A percentile compares a stretch with the other conserved stretches of the same genome.
Conservation (phyloP, 169 alveolate species). For the Cyclospora cayetanensis region DNA sequence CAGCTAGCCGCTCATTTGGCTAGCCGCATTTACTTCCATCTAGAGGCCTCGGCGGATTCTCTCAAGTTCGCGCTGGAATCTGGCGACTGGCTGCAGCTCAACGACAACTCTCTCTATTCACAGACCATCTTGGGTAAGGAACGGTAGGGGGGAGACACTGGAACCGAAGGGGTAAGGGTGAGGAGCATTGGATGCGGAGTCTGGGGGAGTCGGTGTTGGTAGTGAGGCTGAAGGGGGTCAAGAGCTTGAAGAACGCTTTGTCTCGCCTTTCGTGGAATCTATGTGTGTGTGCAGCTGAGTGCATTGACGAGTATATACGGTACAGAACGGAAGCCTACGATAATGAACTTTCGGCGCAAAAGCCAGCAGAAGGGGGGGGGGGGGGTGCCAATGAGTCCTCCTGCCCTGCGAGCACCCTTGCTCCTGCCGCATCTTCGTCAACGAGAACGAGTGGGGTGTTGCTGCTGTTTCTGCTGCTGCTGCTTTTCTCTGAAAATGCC, state of each 20-base stretch:
- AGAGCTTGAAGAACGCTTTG: too few species aligned
- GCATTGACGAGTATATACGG: background rate
- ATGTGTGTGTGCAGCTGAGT: background rate
- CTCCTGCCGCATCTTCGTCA: background rate
- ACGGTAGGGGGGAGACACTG: too few species aligned
- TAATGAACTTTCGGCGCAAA: background rate
- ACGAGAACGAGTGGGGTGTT: background rate
- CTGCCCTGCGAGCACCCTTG: too few species aligned
- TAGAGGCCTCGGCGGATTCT: constrained; percentile 94
- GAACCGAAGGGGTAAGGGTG: too few species aligned
- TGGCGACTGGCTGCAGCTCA: constrained; percentile 90
- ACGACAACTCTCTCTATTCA: constrained; percentile 68
- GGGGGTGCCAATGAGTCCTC: too few species aligned
- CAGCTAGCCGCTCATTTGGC: constrained; percentile 95
- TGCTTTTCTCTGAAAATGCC: background rate
- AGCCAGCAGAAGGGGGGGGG: too few species aligned
- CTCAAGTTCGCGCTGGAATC: constrained; percentile 95
- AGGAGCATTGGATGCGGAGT: too few species aligned
- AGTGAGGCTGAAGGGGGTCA: too few species aligned
- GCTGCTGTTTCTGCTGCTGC: background rate
- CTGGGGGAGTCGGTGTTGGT: too few species aligned
- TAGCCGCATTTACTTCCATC: constrained; percentile 90
- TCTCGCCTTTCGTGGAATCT: too few species aligned
- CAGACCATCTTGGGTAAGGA: constrained; percentile 56
- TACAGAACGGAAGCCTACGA: background rate